Evolutionary conservation across 2,329 filamentous ascomycete species (phyloP).

Genomic region (Sphaceloma murrayae): DNA sequence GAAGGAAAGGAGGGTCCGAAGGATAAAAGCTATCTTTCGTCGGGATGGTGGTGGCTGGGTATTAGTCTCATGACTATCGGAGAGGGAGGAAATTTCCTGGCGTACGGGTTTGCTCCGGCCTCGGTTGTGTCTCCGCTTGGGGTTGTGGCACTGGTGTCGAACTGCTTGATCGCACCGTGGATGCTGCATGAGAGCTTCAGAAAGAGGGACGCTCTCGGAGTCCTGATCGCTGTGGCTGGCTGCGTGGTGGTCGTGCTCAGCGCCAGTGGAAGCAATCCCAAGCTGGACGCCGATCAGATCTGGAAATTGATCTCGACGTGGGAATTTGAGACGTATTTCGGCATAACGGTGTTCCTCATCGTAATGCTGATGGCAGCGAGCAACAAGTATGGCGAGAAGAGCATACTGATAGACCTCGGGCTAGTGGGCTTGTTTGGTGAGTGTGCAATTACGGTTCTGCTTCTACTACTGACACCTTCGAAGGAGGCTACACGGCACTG

Average conservation of each 20-base stretch:
- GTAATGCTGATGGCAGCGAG: constrained; percentile 70
- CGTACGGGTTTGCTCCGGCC: constrained; percentile 93
- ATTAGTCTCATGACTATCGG: constrained; percentile 87
- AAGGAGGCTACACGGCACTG: constrained; percentile 89
- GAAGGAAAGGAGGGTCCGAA: constrained; percentile 30
- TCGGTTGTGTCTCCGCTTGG: constrained; percentile 95
- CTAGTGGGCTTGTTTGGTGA: constrained; percentile 87
- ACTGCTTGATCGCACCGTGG: constrained; percentile 90
- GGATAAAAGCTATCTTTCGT: constrained; percentile 70
- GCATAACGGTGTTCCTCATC: constrained; percentile 65
- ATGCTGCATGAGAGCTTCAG: constrained; percentile 89
- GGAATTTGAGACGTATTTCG: constrained; percentile 87
- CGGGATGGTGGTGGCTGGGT: constrained; percentile 93
- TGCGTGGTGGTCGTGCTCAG: constrained; percentile 90
- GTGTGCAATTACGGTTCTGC: constrained; percentile 1
- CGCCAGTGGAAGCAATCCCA: constrained; percentile 79
- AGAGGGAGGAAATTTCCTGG: constrained; percentile 91
- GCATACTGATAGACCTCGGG: constrained; percentile 84
- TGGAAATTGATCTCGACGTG: constrained; percentile 79
- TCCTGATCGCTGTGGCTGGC: constrained; percentile 75
- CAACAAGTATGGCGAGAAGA: constrained; percentile 70
- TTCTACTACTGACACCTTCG: constrained; percentile 5
- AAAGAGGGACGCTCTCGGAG: constrained; percentile 73
- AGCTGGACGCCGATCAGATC: constrained; percentile 81
- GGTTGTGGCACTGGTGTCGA: constrained; percentile 92